Evolutionary conservation across 805 yeast genomes (phyloP), one percentile per base, ranked within the genome.

Genomic region (Zygosaccharomyces rouxii): DNA sequence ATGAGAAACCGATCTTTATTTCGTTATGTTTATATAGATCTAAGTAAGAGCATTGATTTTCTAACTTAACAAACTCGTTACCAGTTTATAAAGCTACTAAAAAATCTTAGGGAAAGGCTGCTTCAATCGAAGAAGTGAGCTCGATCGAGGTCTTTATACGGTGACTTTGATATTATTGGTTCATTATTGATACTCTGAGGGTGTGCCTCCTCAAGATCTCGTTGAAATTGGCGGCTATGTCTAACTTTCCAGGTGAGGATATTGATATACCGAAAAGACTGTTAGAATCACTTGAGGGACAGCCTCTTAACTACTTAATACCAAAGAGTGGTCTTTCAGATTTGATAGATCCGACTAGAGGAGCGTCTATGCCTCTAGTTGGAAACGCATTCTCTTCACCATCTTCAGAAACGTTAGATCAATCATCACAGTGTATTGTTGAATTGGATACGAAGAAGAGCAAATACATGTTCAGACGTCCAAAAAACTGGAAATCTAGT

Each of bases 211-310:
- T 29, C n/a, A n/a, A 14, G n/a, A 14, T 26, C 3, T 14, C 13
- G 18, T 14, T 16, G 22, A 41, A 47, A 39, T 42, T 53, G 62
- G 63, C 66, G 66, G 63, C 63, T 55, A 64, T 60, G 64, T 44
- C 61, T 31, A 55, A 43, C 18, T 64, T 52, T 41, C 68, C 69
- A 9, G 68, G 67, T 14, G 66, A 64, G 46, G 43, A 58, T 22
- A 46, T 55, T 5, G 49, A 54, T 23, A 53, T 61, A 7, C 66
- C 69, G 10, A 59, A 62, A 42, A 52, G 59, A 4, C 41, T 64
- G n/a, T 22, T 58, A 2, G 67, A 58, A 13, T 57, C 64, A 10
- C 43, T 66, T 10, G 52, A 53, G 13, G 43, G 41, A 26, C 62
- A 58, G 38, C 68, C 69, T 7, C 37, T 66, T 6, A 56, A 51